Evolutionary conservation across 1,139 yeast species (phyloP), one percentile per base, ranked within the genome.

Genomic region (Yamadazyma conglobata): DNA sequence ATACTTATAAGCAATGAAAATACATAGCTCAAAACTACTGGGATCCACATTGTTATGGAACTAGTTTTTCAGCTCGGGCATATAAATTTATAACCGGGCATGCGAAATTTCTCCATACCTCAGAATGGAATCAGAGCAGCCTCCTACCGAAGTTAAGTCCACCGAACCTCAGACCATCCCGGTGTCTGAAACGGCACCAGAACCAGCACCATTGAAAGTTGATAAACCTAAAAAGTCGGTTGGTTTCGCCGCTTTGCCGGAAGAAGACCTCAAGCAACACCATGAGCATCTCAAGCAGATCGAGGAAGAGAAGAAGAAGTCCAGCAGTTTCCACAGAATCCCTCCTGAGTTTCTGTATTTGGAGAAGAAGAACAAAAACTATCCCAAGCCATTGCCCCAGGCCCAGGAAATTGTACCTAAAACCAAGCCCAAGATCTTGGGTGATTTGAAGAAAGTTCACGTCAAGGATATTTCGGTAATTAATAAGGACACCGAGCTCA

Each of bases 291-390:
- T 62, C 19, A 50, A 51, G 22, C 33, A 46, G 22, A 52, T 48
- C 11, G 59, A 61, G 29, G 44, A 54, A 30, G 57, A 53, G 19
- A 46, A 48, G 32, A 33, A 43, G 22, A 48, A 56, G 37, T 43
- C 54, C 19, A 58, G 57, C 33, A 60, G 67, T 2, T 68, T 68
- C 50, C 70, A 67, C 29, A 54, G 48, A 34, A 52, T 65, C n/a
- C 73, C 74, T 0, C 63, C 70, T 1, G 73, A 68, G 43, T 57
- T 68, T 29, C 55, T 64, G 4, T 63, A 68, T 34, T 47, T 67
- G 26, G 58, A 60, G 32, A 53, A 52, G 35, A 54, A 45, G 21
- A 30, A 36, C 11, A 46, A 48, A 23, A 51, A 42, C 3, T 25
- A 22, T 8, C 35, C 60, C 53, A 9, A 54, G 44, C 39, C 36